Conservation (phyloP, 306 rosid genomes). For the Cicer pinnatifidum region DNA sequence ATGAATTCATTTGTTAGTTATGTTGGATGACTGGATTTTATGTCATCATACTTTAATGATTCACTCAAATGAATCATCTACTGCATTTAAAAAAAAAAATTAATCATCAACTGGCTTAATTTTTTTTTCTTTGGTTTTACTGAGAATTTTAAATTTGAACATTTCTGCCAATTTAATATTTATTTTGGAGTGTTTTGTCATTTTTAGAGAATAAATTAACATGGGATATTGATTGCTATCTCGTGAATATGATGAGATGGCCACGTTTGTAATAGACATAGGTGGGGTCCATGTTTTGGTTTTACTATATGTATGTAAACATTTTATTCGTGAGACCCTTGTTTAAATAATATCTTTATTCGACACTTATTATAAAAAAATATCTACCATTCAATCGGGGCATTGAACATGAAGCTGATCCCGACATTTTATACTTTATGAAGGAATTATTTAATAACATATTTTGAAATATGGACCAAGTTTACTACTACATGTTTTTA, state of each 20-base stretch:
- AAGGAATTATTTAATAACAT: not conserved
- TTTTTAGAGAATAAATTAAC: not conserved
- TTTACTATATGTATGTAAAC: not conserved
- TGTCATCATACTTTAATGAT: not conserved
- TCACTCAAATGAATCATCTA: not conserved
- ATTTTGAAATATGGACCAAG: too few relatives aligned
- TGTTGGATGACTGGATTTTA: not conserved
- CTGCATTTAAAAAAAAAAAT: too few relatives aligned
- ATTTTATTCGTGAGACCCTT: not conserved
- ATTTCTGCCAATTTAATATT: not conserved
- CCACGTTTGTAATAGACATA: not conserved
- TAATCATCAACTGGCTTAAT: not conserved
- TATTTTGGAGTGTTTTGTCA: slow-evolving; percentile 2
- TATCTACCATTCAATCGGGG: not conserved
- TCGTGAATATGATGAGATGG: slow-evolving; percentile 7
- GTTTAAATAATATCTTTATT: not conserved
- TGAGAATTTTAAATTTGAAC: slow-evolving; percentile 1
- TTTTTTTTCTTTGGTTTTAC: not conserved
- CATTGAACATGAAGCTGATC: not conserved
- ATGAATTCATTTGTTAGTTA: not conserved
- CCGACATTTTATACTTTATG: not conserved
- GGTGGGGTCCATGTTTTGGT: not conserved
- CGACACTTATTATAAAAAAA: not conserved
- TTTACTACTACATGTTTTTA: too few relatives aligned
- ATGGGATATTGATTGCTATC: not conserved